These are phyloP conservation scores for Cucurbita moschata DNA, from an alignment of 306 rosid genomes.

Conservation along the genomic window DNA sequence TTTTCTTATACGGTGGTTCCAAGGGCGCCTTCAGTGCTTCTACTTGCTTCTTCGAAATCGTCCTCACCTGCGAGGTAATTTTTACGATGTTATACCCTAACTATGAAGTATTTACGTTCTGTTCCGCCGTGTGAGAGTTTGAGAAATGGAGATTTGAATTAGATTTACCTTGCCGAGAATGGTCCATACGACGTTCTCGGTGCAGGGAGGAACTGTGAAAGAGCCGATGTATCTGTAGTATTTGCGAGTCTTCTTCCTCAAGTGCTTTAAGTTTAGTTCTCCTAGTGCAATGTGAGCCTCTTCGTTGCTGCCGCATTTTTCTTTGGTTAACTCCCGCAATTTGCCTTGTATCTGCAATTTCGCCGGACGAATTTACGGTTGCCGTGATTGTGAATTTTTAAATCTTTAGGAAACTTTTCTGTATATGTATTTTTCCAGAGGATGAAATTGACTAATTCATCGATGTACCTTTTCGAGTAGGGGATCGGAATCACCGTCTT, in stretches of 20 bases:
- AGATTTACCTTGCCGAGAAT: slow-evolving; percentile 47
- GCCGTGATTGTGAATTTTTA: not conserved
- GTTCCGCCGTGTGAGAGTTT: not conserved
- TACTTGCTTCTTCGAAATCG: slow-evolving; percentile 44
- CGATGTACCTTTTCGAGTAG: slow-evolving; percentile 33
- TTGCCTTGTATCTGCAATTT: slow-evolving; percentile 32
- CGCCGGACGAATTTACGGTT: not conserved
- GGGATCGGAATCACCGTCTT: slow-evolving; percentile 41
- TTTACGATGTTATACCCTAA: not conserved
- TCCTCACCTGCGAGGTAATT: slow-evolving; percentile 34
- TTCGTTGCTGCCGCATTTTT: slow-evolving; percentile 10
- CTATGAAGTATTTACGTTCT: not conserved
- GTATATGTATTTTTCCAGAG: not conserved
- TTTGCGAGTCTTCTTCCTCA: slow-evolving; percentile 23
- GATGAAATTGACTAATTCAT: not conserved
- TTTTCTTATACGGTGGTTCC: slow-evolving; percentile 22
- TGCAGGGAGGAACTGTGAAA: slow-evolving; percentile 80
- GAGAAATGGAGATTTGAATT: not conserved
- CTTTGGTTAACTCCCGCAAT: slow-evolving; percentile 26
- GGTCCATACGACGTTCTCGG: slow-evolving; percentile 55
- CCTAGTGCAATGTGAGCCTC: slow-evolving; percentile 35
- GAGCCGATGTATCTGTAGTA: slow-evolving; percentile 70
- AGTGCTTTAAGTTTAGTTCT: slow-evolving; percentile 14
- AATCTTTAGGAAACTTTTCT: too few relatives aligned
- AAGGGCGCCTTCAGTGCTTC: slow-evolving; percentile 46